Evolutionary conservation across 805 yeast genomes (phyloP).

Genomic region (Priceomyces medius): DNA sequence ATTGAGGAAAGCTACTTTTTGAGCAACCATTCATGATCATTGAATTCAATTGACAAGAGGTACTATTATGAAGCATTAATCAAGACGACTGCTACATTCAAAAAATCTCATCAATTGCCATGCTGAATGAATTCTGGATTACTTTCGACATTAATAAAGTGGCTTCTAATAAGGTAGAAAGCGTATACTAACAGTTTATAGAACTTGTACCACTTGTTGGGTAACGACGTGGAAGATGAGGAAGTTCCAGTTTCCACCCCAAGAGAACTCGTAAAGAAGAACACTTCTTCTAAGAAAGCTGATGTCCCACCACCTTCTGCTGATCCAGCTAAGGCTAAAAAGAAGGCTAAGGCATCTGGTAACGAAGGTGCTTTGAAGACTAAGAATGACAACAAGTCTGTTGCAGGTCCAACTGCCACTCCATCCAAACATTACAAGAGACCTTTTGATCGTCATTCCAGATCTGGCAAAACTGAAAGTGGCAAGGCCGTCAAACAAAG

Average conservation of each 20-base stretch:
- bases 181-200: conserved; percentile 21
- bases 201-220: conserved; percentile 83
- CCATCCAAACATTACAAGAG: conserved; percentile 56
- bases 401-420: conserved; percentile 53
- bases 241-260: conserved; percentile 55
- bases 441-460: conserved; percentile 81
- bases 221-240: conserved; percentile 86
- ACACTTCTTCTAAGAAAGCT: conserved; percentile 81
- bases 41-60: no score
- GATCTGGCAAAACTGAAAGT: conserved; percentile 80
- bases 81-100: no score
- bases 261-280: conserved; percentile 77
- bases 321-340: conserved; percentile 75
- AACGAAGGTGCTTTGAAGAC: conserved; percentile 84
- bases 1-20: no score
- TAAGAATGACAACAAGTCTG: conserved; percentile 72
- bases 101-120: no score
- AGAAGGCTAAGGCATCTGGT: conserved; percentile 71
- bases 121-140: no score
- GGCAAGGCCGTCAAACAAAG: conserved; percentile 80
- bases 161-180: no score
- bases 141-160: no score
- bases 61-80: no score
- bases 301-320: conserved; percentile 82
- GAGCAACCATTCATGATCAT: no score